phyloP scores from a whole-genome alignment of 495 filamentous ascomycete genomes.

The Neurospora discreta region DNA sequence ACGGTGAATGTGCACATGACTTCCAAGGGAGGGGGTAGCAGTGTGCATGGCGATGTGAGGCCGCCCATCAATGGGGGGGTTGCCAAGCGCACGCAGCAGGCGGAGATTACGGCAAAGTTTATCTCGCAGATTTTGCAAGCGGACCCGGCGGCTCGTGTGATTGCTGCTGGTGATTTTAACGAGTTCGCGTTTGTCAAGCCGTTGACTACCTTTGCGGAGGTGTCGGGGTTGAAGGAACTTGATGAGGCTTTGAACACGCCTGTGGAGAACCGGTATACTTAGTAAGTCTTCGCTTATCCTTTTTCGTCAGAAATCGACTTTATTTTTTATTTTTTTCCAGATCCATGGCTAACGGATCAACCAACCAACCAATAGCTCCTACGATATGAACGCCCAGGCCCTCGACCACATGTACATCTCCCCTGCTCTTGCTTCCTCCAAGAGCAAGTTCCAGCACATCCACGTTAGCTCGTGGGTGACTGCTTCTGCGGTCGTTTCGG shows the following conservation, averaged over 20 bases:
- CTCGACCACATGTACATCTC: slow-evolving; percentile 54
- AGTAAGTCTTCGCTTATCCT: slow-evolving; percentile 11
- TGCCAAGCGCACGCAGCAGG: slow-evolving; percentile 34
- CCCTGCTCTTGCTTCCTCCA: slow-evolving; percentile 15
- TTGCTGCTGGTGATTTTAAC: slow-evolving; percentile 50
- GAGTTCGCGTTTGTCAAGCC: slow-evolving; percentile 48
- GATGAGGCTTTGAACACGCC: slow-evolving; percentile 37
- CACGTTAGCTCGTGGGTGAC: slow-evolving; percentile 51
- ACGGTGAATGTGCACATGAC: slow-evolving; percentile 51
- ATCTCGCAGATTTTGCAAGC: slow-evolving; percentile 30
- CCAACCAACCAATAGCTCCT: slow-evolving; percentile 17
- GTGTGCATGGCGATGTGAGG: slow-evolving; percentile 43
- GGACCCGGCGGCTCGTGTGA: slow-evolving; percentile 32
- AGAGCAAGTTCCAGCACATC: slow-evolving; percentile 42
- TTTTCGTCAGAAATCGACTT: too few relatives aligned
- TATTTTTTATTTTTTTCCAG: neutral
- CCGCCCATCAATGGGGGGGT: slow-evolving; percentile 52
- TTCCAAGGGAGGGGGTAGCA: slow-evolving; percentile 45
- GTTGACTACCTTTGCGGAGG: slow-evolving; percentile 28
- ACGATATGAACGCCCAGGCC: slow-evolving; percentile 32
- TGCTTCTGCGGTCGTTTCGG: slow-evolving; percentile 33
- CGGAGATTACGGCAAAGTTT: slow-evolving; percentile 33
- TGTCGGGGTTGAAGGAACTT: slow-evolving; percentile 39
- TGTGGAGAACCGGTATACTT: slow-evolving; percentile 46
- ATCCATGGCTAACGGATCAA: neutral